A percentile compares a stretch with the other conserved stretches of the same genome.
These are phyloP conservation scores for Rhizophora apiculata DNA, from an alignment of 345 rosid species.

Conservation along the genomic window DNA sequence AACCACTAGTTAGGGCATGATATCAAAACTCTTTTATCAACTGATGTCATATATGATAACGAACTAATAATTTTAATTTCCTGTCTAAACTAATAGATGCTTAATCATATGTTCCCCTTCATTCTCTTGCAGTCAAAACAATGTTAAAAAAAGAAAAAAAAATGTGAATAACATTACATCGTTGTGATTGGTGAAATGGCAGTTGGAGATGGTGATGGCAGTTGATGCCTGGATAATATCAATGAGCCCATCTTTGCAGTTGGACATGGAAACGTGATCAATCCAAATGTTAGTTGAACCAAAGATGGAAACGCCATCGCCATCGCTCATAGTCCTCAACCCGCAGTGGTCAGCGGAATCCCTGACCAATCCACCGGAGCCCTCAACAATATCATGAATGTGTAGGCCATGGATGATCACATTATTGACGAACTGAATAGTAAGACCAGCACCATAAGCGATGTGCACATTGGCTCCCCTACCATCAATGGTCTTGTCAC, in stretches of 20 bases:
- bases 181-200: constrained; percentile 71
- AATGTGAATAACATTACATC: constrained; percentile 36
- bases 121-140: too few relatives aligned
- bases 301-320: constrained; percentile 71
- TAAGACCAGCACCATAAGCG: constrained; percentile 63
- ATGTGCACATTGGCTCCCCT: constrained; percentile 64
- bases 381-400: constrained; percentile 46
- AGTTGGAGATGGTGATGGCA: constrained; percentile 74
- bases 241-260: constrained; percentile 62
- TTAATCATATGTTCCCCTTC: too few relatives aligned
- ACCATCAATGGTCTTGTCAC: constrained; percentile 78
- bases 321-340: constrained; percentile 59
- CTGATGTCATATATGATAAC: too few relatives aligned
- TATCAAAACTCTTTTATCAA: too few relatives aligned
- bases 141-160: not conserved
- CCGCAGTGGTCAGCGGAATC: constrained; percentile 62
- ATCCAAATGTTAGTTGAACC: constrained; percentile 67
- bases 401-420: constrained; percentile 65
- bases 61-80: too few relatives aligned
- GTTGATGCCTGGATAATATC: constrained; percentile 72
- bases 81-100: too few relatives aligned
- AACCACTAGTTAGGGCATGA: too few relatives aligned
- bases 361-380: constrained; percentile 58
- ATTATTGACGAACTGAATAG: constrained; percentile 50
- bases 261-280: constrained; percentile 71